Evolutionary conservation across 805 yeast species (phyloP), one percentile per base, ranked within the genome.

Genomic region (Teunomyces kruisii): DNA sequence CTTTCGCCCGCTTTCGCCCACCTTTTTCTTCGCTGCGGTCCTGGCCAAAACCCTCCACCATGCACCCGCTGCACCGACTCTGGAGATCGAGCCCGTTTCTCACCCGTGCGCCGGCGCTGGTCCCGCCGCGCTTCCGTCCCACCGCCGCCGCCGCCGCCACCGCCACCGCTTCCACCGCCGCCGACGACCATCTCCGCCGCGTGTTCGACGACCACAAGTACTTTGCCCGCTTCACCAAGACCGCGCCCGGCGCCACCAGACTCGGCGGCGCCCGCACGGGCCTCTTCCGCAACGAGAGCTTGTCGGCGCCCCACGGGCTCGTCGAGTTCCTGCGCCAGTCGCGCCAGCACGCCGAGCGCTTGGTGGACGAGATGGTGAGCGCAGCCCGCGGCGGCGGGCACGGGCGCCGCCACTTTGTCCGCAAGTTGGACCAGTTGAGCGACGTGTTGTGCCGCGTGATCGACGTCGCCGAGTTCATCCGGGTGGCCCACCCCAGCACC

Each of bases 371-470:
- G n/a, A 80, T 92, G 70, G 66, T 80, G 12, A 33, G 45, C 2
- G 72, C 64, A 5, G 67, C 59, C 13, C 45, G 53, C 8, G 57
- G 56, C 6, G 78, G 78, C 40, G 67, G 71, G 16, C 68, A 70
- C 8, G 87, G 74, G 3, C 53, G 56, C 37, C 48, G 68, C 16
- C 62, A 70, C 4, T 88, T 80, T 43, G 57, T 92, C 43, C 56
- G 79, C 35, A 80, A 82, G 42, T 69, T 94, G 51, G 99, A 94
- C 60, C 80, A 89, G 52, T 67, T 94, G 32, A 86, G 96, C 57
- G 98, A 94, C 59, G 79, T 86, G 24, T 66, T 94, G 26, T 94
- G 99, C 61, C 79, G 96, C 45, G 97, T 89, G 5, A 91, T 94
- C 32, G 99, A 94, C 64, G 76, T 92, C 40, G 92, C 96, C 30